phyloP scores from a whole-genome alignment of 1,284 basidiomycete species.

The Fistulinella cinereoalba region DNA sequence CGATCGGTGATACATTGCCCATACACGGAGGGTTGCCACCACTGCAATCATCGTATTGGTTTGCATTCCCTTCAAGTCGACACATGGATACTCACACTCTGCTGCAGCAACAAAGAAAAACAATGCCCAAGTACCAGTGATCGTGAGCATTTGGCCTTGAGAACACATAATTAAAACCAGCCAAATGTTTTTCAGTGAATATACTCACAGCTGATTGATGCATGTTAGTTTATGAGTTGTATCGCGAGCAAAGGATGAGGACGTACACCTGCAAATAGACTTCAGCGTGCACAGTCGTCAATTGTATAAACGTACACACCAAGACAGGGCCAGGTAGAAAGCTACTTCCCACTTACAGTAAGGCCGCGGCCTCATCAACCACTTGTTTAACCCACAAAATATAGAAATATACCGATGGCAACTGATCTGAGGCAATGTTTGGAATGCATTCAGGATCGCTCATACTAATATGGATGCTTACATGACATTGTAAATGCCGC shows the following conservation, averaged over 20 bases:
- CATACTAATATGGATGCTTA: neutral
- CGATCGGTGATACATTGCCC: slow-evolving; percentile 1
- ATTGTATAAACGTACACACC: neutral
- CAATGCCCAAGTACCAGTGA: neutral
- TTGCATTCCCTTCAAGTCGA: neutral
- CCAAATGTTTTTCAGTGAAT: too few relatives aligned
- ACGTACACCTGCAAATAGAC: neutral
- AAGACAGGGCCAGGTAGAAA: neutral
- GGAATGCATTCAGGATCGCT: neutral
- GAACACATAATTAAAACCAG: neutral
- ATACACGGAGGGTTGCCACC: neutral
- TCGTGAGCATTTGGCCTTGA: neutral
- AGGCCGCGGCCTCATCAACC: neutral
- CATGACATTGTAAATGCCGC: neutral
- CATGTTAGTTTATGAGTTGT: too few relatives aligned
- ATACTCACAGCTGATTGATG: neutral
- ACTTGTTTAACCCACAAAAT: too few relatives aligned
- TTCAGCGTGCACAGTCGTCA: too few relatives aligned
- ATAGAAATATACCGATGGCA: neutral
- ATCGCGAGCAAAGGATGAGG: neutral
- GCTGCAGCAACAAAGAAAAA: neutral
- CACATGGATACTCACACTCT: neutral
- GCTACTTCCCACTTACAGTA: neutral
- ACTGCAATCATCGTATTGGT: neutral
- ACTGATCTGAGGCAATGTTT: neutral